A percentile compares a stretch with the other conserved stretches of the same genome.
Conservation (phyloP, 2,329 filamentous ascomycete genomes). For the Gyromitra esculenta region DNA sequence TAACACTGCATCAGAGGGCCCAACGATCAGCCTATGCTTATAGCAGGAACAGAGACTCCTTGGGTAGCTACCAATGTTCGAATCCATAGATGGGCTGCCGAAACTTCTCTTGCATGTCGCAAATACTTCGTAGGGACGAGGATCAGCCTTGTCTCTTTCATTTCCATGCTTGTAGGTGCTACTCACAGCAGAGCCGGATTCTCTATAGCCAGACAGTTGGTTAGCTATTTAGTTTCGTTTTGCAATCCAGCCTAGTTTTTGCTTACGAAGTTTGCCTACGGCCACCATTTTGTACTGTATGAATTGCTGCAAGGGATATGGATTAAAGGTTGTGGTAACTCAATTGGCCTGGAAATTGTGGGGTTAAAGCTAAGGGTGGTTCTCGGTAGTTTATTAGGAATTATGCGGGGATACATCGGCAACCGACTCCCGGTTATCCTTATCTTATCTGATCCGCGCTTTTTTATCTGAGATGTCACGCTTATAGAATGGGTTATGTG, state of each 20-base stretch:
- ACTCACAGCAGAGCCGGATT: slow-evolving; percentile 44
- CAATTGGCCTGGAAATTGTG: slow-evolving; percentile 14
- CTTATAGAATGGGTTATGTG: neutral
- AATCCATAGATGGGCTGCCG: slow-evolving; percentile 77
- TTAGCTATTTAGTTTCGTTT: slow-evolving; percentile 4
- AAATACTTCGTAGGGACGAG: slow-evolving; percentile 71
- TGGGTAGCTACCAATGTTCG: slow-evolving; percentile 42
- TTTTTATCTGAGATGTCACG: neutral
- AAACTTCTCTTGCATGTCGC: slow-evolving; percentile 96
- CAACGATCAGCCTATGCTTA: slow-evolving; percentile 11
- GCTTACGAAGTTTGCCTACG: slow-evolving; percentile 41
- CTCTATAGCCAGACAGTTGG: slow-evolving; percentile 22
- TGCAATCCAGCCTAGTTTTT: neutral
- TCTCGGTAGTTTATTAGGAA: slow-evolving; percentile 28
- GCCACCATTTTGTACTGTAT: slow-evolving; percentile 28
- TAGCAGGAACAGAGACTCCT: neutral
- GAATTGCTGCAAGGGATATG: neutral
- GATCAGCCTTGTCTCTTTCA: slow-evolving; percentile 7
- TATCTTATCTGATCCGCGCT: slow-evolving; percentile 21
- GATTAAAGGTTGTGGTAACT: neutral
- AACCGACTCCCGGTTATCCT: slow-evolving; percentile 12
- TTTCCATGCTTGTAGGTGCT: neutral
- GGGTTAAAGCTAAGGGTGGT: slow-evolving; percentile 18
- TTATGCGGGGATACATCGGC: slow-evolving; percentile 45
- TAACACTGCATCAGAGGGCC: slow-evolving; percentile 64